These are phyloP conservation scores for Echinosophora koreensis DNA, from an alignment of 306 rosid species.

Conservation along the genomic window DNA sequence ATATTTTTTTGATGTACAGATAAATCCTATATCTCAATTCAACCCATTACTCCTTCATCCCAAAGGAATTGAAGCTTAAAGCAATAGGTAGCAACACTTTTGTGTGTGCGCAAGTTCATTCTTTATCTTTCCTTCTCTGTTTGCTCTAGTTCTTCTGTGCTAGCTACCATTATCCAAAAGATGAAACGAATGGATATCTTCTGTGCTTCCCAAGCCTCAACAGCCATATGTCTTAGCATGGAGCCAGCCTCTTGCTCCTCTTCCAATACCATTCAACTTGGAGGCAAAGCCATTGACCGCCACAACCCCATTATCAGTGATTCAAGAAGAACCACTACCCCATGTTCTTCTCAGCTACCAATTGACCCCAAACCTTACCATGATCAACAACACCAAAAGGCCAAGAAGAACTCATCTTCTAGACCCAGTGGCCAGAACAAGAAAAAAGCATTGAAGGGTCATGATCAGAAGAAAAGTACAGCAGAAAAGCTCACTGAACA, in stretches of 20 bases:
- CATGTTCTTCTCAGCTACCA: conserved; percentile 59
- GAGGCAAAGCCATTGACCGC: conserved; percentile 88
- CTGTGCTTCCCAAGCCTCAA: conserved; percentile 88
- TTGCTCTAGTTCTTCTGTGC: conserved; percentile 30
- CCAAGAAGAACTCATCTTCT: conserved; percentile 53
- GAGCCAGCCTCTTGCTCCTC: conserved; percentile 80
- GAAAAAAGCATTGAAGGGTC: conserved; percentile 42
- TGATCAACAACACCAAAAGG: conserved; percentile 40
- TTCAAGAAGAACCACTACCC: conserved; percentile 58
- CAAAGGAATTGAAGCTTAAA: conserved; percentile 43
- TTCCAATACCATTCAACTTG: conserved; percentile 69
- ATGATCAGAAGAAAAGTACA: conserved; percentile 43
- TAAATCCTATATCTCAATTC: conserved; percentile 1
- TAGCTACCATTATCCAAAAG: conserved; percentile 47
- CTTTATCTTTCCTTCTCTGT: conserved; percentile 39
- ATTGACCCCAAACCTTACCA: conserved; percentile 54
- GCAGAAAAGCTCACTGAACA: conserved; percentile 34
- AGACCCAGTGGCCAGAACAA: conserved; percentile 41
- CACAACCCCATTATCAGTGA: conserved; percentile 89
- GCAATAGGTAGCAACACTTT: conserved; percentile 18
- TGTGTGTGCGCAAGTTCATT: conserved; percentile 32
- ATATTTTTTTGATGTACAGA: conserved; percentile 14
- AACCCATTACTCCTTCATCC: not conserved
- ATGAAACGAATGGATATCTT: conserved; percentile 79
- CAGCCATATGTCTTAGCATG: conserved; percentile 82